These are phyloP conservation scores for Centrapalus pauciflorus DNA, from an alignment of 129 eudicot genomes.

Conservation along the genomic window DNA sequence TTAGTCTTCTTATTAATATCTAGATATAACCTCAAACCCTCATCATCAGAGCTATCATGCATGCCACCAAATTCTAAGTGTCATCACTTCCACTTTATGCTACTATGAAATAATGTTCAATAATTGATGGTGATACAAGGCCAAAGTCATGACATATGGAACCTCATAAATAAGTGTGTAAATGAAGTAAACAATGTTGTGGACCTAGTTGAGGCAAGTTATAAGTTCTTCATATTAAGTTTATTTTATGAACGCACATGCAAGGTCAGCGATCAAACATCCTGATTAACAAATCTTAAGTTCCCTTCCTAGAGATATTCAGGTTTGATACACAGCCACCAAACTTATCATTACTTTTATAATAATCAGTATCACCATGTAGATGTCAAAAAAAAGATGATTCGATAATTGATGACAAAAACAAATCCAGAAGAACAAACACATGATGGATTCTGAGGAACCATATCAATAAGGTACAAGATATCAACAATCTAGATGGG, in stretches of 20 bases:
- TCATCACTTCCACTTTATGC: not conserved
- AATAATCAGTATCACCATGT: no score
- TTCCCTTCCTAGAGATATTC: not conserved
- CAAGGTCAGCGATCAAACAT: not conserved
- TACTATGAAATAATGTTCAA: not conserved
- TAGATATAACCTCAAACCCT: not conserved
- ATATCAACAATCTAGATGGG: not conserved
- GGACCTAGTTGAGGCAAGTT: not conserved
- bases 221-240: not conserved
- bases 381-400: not conserved
- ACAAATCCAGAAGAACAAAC: not conserved
- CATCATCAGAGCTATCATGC: not conserved
- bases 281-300: not conserved
- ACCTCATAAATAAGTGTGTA: not conserved
- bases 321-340: not conserved
- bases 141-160: not conserved
- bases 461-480: slow-evolving; percentile 5
- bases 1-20: not conserved
- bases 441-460: not conserved
- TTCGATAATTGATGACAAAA: not conserved
- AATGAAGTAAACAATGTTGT: not conserved
- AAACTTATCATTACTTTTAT: not conserved
- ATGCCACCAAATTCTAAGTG: not conserved
- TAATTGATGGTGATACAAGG: not conserved
- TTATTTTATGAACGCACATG: not conserved